Percentiles rank a stretch among this genome's conserved stretches.
These are phyloP conservation scores for Ophiostoma perfectum DNA, from an alignment of 2,329 filamentous ascomycete species.

Conservation along the genomic window DNA sequence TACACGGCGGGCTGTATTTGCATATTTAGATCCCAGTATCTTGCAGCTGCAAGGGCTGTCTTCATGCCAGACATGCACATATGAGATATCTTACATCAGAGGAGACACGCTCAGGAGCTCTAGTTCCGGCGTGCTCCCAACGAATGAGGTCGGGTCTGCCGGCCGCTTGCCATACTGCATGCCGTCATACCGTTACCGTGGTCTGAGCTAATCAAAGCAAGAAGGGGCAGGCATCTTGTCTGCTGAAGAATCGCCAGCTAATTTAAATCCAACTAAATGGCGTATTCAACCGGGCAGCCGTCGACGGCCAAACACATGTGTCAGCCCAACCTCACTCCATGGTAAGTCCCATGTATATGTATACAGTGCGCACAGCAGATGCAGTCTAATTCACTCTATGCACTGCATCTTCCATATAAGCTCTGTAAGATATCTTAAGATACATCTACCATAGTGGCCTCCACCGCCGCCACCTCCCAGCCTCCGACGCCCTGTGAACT, in stretches of 20 bases:
- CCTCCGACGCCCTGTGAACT: background rate
- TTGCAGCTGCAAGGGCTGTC: background rate
- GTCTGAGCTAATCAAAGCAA: background rate
- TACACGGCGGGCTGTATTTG: no score
- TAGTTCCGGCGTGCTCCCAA: background rate
- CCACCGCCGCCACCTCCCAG: conserved; percentile 7
- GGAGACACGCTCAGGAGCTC: background rate
- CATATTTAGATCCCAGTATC: no score
- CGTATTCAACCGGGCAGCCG: no score
- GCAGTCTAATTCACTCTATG: background rate
- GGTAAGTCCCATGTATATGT: no score
- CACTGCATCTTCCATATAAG: background rate
- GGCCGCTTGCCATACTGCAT: background rate
- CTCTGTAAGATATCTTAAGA: background rate
- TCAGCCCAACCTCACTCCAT: no score
- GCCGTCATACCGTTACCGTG: background rate
- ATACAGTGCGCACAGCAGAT: background rate
- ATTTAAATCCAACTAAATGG: no score
- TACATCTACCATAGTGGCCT: background rate
- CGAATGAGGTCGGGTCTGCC: background rate
- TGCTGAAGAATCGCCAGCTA: no score
- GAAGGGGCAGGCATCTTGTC: background rate
- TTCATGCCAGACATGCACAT: background rate
- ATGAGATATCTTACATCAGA: no score
- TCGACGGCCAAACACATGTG: no score